Evolutionary conservation across 116 monocot species (phyloP), one percentile per base, ranked within the genome.

Genomic region (Iris pallida): DNA sequence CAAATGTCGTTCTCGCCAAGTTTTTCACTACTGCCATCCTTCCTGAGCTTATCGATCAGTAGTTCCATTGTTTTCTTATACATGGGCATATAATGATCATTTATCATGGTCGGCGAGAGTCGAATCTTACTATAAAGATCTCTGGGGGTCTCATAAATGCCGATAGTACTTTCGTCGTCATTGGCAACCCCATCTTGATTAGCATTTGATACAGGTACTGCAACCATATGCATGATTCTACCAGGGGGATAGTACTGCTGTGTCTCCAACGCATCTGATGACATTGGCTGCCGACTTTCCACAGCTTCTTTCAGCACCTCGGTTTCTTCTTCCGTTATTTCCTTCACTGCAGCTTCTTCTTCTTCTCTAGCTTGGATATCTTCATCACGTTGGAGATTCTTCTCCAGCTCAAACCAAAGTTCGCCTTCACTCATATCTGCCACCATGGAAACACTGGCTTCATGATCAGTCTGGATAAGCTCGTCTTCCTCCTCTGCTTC

Each of bases 41-140:
- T 69, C 4, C 74, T 80, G 58, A 85, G 73, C 63, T 78, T 85
- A 17, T 85, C 82, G 52, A 89, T 85, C 73, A 88, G 71, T 42
- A 74, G 57, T 48, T 91, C 87, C 79, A 91, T 91, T 62, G 71
- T 87, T 56, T 82, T 84, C 75, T 87, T 87, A 70, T 87, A 87
- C 64, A 81, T 84, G 1, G 87, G 87, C 90, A 91, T 91, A 45
- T 84, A 91, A 55, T 91, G 87, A 67, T 91, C 90, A 57, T 91
- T 84, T 42, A 91, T 87, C 90, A 91, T 91, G 5, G 76, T 82
- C 55, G 62, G 73, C 3, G 84, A 87, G 1, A 91, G 72, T 41
- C 87, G 72, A 55, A 91, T 81, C 68, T 83, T 84, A 46, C 79
- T 87, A 65, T 91, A 87, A 55, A 91, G 67, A 15, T 87, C 76